Percentiles rank a stretch among this genome's conserved stretches.
Evolutionary conservation across 2,329 filamentous ascomycete genomes (phyloP).

Genomic region (Colletotrichum navitas): DNA sequence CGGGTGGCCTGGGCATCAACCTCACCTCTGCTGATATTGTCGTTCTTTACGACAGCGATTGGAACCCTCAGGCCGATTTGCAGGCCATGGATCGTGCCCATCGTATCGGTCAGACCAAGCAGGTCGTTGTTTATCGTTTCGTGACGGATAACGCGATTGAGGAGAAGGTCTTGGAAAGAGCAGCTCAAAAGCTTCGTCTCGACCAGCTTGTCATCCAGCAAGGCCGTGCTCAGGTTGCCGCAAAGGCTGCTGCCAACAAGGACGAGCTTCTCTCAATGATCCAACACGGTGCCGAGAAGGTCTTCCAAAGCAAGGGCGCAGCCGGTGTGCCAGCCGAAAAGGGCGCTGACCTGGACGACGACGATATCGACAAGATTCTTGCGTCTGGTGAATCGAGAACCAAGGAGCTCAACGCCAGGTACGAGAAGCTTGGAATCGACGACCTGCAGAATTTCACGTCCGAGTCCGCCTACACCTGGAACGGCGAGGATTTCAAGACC

Average conservation of each 20-base stretch:
- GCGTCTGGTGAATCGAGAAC: slow-evolving; percentile 89
- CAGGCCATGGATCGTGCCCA: slow-evolving; percentile 99
- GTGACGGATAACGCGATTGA: slow-evolving; percentile 98
- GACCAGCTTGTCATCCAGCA: slow-evolving; percentile 99
- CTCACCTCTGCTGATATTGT: slow-evolving; percentile 96
- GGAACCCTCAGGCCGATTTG: slow-evolving; percentile 98
- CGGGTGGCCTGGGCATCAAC: slow-evolving; percentile 96
- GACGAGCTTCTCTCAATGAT: slow-evolving; percentile 98
- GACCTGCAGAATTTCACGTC: slow-evolving; percentile 98
- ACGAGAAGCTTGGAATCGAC: slow-evolving; percentile 96
- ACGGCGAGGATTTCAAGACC: slow-evolving; percentile 93
- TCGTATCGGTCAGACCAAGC: slow-evolving; percentile 98
- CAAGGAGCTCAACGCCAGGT: slow-evolving; percentile 90
- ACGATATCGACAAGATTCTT: slow-evolving; percentile 91
- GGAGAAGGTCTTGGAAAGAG: slow-evolving; percentile 96
- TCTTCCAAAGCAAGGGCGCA: slow-evolving; percentile 82
- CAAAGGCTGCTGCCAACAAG: slow-evolving; percentile 93
- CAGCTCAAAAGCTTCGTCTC: slow-evolving; percentile 94
- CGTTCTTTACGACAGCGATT: slow-evolving; percentile 96
- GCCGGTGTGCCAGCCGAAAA: slow-evolving; percentile 71
- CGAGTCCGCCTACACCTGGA: slow-evolving; percentile 99
- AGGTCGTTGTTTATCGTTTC: slow-evolving; percentile 96
- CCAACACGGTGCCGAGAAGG: slow-evolving; percentile 95
- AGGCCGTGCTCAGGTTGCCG: slow-evolving; percentile 89
- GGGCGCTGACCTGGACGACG: slow-evolving; percentile 77